Percentiles rank a stretch among this genome's conserved stretches.
phyloP scores from a whole-genome alignment of 148 eudicot species.

The Selenicereus undatus region DNA sequence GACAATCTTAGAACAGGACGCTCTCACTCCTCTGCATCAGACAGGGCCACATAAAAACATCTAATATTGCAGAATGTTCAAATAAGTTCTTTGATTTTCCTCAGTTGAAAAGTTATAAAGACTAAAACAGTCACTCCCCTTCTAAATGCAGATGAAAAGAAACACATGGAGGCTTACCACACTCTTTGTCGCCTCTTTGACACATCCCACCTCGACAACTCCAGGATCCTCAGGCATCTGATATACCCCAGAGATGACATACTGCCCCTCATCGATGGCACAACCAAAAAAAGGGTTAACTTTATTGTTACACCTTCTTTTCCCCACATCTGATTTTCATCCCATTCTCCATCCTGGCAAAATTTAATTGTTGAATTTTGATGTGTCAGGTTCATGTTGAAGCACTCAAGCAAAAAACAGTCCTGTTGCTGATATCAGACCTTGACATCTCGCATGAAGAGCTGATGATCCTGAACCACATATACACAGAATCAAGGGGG shows the following conservation, averaged over 20 bases:
- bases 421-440: conserved; percentile 75
- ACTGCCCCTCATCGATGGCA: conserved; percentile 55
- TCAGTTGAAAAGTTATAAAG: background rate
- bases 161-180: conserved; percentile 50
- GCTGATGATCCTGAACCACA: conserved; percentile 41
- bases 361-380: background rate
- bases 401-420: conserved; percentile 58
- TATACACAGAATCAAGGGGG: conserved; percentile 44
- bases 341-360: background rate
- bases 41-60: background rate
- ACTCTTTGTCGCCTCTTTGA: conserved; percentile 60
- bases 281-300: conserved; percentile 47
- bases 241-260: conserved; percentile 58
- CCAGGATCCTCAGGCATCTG: conserved; percentile 55
- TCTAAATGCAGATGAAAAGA: conserved; percentile 72
- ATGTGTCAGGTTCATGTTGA: conserved; percentile 64
- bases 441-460: conserved; percentile 55
- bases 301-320: background rate
- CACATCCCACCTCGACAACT: conserved; percentile 57
- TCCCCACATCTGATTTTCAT: background rate
- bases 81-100: background rate
- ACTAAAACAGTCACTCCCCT: background rate
- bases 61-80: background rate
- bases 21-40: background rate
- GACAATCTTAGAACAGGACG: background rate